phyloP scores from a whole-genome alignment of 148 eudicot genomes.

The Chenopodium album region DNA sequence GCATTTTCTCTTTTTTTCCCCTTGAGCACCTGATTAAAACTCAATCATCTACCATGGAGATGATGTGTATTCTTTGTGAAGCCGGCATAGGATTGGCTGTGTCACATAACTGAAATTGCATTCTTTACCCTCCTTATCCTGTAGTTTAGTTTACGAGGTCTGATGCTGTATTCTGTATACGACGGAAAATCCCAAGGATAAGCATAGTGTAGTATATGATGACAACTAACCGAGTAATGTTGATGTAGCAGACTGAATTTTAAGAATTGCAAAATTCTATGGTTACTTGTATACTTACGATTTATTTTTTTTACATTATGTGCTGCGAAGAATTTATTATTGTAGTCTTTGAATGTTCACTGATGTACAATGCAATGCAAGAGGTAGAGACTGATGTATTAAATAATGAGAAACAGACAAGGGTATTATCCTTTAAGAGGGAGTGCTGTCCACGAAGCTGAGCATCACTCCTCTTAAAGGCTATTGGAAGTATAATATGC shows the following conservation, averaged over 20 bases:
- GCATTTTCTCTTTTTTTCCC: background rate
- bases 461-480: background rate
- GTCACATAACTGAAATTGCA: background rate
- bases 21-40: conserved; percentile 24
- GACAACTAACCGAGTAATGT: background rate
- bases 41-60: conserved; percentile 17
- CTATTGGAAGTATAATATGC: background rate
- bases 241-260: background rate
- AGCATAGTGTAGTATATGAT: background rate
- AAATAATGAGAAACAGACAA: background rate
- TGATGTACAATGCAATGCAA: background rate
- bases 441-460: background rate
- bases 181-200: conserved; percentile 8
- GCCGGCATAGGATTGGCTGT: conserved; percentile 1
- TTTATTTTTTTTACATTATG: background rate
- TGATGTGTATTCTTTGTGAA: conserved; percentile 15
- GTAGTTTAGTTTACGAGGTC: conserved; percentile 13
- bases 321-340: background rate
- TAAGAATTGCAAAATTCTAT: background rate
- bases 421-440: background rate
- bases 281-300: background rate
- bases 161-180: conserved; percentile 16
- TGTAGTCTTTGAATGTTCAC: background rate
- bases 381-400: background rate
- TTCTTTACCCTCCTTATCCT: background rate